Evolutionary conservation across 1,139 yeast species (phyloP).

Genomic region (Protomyces gravidus): DNA sequence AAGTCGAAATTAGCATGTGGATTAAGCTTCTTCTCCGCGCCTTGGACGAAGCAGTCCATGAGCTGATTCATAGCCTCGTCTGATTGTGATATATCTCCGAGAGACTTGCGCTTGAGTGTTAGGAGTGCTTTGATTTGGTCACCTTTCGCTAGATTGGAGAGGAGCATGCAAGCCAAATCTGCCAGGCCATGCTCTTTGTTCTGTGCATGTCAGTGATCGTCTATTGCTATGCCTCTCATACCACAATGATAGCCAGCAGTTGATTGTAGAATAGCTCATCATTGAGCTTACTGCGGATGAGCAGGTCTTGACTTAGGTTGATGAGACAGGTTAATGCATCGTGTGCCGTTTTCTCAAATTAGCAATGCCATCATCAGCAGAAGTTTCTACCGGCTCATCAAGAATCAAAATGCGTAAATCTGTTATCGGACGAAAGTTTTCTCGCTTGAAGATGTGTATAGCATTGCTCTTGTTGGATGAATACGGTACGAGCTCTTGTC

Average conservation of each 20-base stretch:
- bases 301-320: slow-evolving; percentile 69
- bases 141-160: slow-evolving; percentile 79
- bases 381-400: slow-evolving; percentile 46
- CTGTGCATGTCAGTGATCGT: slow-evolving; percentile 22
- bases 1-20: slow-evolving; percentile 73
- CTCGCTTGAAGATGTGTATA: slow-evolving; percentile 62
- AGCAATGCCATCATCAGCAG: no score
- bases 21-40: slow-evolving; percentile 67
- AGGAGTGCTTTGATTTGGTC: slow-evolving; percentile 59
- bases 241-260: slow-evolving; percentile 34
- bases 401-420: slow-evolving; percentile 62
- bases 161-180: slow-evolving; percentile 75
- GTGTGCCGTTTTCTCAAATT: slow-evolving; percentile 35
- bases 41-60: slow-evolving; percentile 87
- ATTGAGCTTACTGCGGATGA: slow-evolving; percentile 57
- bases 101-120: slow-evolving; percentile 32
- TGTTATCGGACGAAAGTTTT: slow-evolving; percentile 65
- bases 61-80: slow-evolving; percentile 67
- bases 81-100: slow-evolving; percentile 52
- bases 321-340: slow-evolving; percentile 76
- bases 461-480: slow-evolving; percentile 56
- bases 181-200: slow-evolving; percentile 61
- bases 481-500: slow-evolving; percentile 73
- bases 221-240: slow-evolving; percentile 1
- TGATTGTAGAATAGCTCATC: slow-evolving; percentile 60